Base-by-base conservation (phyloP, 441 rosid genomes). In the Pelargonium fulgidum region DNA sequence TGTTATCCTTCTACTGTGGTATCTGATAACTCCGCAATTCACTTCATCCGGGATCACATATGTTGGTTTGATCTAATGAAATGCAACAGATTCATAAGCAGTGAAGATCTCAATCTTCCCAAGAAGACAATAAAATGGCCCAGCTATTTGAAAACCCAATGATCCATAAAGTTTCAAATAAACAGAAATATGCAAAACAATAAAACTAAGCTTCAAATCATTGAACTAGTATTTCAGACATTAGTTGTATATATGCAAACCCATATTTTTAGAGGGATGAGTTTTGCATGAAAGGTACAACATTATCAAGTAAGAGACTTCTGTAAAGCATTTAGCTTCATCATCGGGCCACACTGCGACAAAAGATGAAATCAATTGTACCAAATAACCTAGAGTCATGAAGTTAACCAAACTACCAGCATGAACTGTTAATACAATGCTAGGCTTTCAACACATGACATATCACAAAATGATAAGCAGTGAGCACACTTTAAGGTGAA, bases 1-100 rank as follows among this genome's bases (percentile, higher is more conserved):
- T 2, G 98, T 93, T 22, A 93, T 86, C 14, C 97, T 83, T 81
- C 97, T 83, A 74, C 98, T 91, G 73, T 93, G 97, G 79, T 93
- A 93, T 77, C 93, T 82, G 74, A 91, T 84, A 70, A 86, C 96
- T 12, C 93, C 97, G 79, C 94, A 88, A 67, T 76, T 80, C 62
- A 93, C 94, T 87, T 84, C 84, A 81, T 93, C 81, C 19, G 98
- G 98, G 67, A 93, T 87, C 69, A 87, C 80, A 81, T 82, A 77
- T 50, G 87, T 77, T 52, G 92, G 89, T 70, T 89, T 93, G 24
- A 89, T 85, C 97, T 92, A 78, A 24, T 70, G 24, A n/a, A 44
- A 19, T 19, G 63, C 16, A 26, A 42, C 24, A 22, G 68, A 63
- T 20, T 33, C 17, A 47, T 58, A 12, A 36, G 45, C 19, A 5